Evolutionary conservation across 108 stramenopile genomes (phyloP), one percentile per base, ranked within the genome.

Genomic region (Cyclostephanos tholiformis): DNA sequence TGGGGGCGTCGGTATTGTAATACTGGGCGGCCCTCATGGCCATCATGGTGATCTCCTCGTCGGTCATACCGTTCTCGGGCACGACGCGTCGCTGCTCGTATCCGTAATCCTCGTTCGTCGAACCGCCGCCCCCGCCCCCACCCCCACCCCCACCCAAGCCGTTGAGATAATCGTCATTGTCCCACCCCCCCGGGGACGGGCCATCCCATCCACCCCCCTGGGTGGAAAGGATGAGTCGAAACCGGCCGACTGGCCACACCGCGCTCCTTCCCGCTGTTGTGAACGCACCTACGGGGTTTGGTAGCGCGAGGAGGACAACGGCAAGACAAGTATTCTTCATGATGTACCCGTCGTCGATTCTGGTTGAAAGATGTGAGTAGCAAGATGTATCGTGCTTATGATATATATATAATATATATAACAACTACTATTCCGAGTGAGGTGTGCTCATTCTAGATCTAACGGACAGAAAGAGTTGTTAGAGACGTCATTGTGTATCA

Each of bases 31-130:
- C 63, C 10, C 52, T 51, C 63, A 74, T 30, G 43, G 73, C 73
- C 73, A 64, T 65, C 55, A 38, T 38, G 5, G 73, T 74, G 35
- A 74, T 74, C 53, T 74, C 73, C 52, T 74, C 73, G 44, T 74
- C 73, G 6, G 65, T 74, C 63, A 74, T 22, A 38, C 48, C 73
- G 10, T 65, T 65, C 59, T 70, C 46, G 43, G 63, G 63, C 41
- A 64, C 25, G 44, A 44, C 25, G 63, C 25, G 59, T 14, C 36
- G 30, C 59, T 35, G 6, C 26, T 7, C 8, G 0, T 27, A 0
- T 0, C 2, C 32, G 23, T 10, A 51, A 1, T 11, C 27, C 0
- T 29, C 52, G 36, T 36, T 32, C 22, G 14, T 25, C 23, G 23
- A n/a, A n/a, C n/a, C n/a, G n/a, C n/a, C n/a, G n/a, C n/a, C n/a